Evolutionary conservation across 768 basidiomycete species (phyloP), one percentile per base, ranked within the genome.

Genomic region (Tricholoma terreum): DNA sequence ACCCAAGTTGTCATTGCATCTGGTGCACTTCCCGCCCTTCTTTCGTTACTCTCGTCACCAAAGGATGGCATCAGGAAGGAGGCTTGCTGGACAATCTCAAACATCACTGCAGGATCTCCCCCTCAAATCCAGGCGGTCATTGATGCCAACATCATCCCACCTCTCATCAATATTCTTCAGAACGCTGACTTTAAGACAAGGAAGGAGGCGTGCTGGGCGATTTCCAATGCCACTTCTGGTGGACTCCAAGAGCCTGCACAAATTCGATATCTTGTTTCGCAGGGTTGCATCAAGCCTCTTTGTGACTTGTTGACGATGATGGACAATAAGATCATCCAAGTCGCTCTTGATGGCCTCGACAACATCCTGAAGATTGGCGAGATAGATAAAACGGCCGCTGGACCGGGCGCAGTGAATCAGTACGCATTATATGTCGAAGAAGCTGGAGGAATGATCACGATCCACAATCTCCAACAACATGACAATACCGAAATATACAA

Each of bases 241-340:
- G 97, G 94, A 58, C 83, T 98, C 22, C 94, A 95, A 68, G 95
- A 99, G 70, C 97, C 97, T 30, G 77, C 88, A 27, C 96, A 98
- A 71, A 99, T 99, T 66, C 90, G 97, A 53, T 99, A 98, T 76
- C 90, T 99, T 57, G 97, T 99, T 55, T 82, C 86, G 21, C 97
- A 98, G 72, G 97, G 97, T 31, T 97, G 94, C 78, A 98, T 99
- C 77, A 98, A 98, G 75, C 97, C 97, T 14, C 80, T 99, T 27
- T 99, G 97, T 70, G 97, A 99, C 67, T 78, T 99, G 52, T 81
- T 99, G 57, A 89, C 86, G 24, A 96, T 94, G 83, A 95, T 98
- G 94, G 97, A 99, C 77, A 98, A 98, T 84, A 99, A 99, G 80
- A 97, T 98, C 64, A 99, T 99, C 64, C 90, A 94, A 74, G 96